Base-by-base conservation (phyloP, 139 green algal species). In the Microglena sp. region DNA sequence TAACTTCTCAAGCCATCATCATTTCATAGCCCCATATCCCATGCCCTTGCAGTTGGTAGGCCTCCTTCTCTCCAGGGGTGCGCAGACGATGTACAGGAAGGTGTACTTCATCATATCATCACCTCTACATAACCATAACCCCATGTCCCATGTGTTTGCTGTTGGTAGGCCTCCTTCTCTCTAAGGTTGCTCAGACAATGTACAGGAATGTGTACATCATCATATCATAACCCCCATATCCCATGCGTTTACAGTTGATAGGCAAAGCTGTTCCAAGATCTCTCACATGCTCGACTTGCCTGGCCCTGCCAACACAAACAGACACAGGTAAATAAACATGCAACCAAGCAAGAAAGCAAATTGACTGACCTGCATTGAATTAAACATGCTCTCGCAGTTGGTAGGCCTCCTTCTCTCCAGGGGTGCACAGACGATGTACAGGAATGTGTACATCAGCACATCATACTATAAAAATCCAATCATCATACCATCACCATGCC, bases 381-480 rank as follows among this genome's bases (percentile, higher is more conserved):
- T 5, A 1, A 15, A 40, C 30, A 26, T 11, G 30, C 5, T 11
- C 8, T 0, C 64, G n/a, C n/a, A n/a, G n/a, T n/a, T n/a, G n/a
- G n/a, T n/a, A n/a, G n/a, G n/a, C n/a, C n/a, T n/a, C n/a, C n/a
- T n/a, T n/a, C n/a, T n/a, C n/a, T n/a, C n/a, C n/a, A n/a, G n/a
- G n/a, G n/a, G n/a, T n/a, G n/a, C n/a, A n/a, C n/a, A n/a, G n/a
- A n/a, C n/a, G n/a, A n/a, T n/a, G n/a, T n/a, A n/a, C n/a, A n/a
- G n/a, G n/a, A n/a, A n/a, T n/a, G n/a, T n/a, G n/a, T n/a, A 73
- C 58, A 69, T 69, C 56, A 78, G 80, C 60, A 84, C 68, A 4
- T 58, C 73, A 0, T 46, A 69, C n/a, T n/a, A n/a, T n/a, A n/a
- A n/a, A n/a, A n/a, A n/a, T n/a, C n/a, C n/a, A n/a, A n/a, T n/a